Percentiles rank a stretch among this genome's conserved stretches.
These are phyloP conservation scores for Kodamaea restingae DNA, from an alignment of 805 yeast species.

Conservation along the genomic window DNA sequence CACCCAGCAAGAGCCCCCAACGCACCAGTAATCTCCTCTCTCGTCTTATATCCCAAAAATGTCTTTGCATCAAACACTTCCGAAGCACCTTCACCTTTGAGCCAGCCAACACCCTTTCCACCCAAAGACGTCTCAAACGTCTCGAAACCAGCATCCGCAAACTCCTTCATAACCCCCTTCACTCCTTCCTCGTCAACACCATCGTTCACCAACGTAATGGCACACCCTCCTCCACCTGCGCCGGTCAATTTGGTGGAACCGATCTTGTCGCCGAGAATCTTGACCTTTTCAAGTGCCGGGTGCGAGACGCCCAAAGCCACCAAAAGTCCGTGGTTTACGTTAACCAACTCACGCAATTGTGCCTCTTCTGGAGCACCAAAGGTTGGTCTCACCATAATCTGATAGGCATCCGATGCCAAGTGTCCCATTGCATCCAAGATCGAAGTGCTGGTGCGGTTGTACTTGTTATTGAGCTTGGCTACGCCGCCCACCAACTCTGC, in stretches of 20 bases:
- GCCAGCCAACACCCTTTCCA: constrained; percentile 77
- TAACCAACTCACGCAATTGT: constrained; percentile 56
- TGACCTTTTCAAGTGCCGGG: constrained; percentile 79
- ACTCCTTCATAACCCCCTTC: constrained; percentile 32
- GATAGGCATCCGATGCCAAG: constrained; percentile 69
- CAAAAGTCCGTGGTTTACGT: constrained; percentile 83
- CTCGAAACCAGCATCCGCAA: constrained; percentile 54
- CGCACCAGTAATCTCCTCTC: constrained; percentile 46
- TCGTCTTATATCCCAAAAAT: constrained; percentile 35
- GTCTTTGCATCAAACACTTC: constrained; percentile 27
- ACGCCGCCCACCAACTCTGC: constrained; percentile 80
- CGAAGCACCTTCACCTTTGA: constrained; percentile 9
- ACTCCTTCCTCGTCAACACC: constrained; percentile 32
- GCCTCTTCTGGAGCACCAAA: constrained; percentile 38
- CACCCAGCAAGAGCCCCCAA: constrained; percentile 47
- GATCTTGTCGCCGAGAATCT: constrained; percentile 59
- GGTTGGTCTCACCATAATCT: constrained; percentile 51
- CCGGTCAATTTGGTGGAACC: constrained; percentile 96
- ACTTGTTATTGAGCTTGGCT: constrained; percentile 46
- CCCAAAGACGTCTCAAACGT: constrained; percentile 80
- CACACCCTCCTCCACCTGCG: constrained; percentile 99
- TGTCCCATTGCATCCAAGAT: constrained; percentile 75
- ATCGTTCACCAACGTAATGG: constrained; percentile 72
- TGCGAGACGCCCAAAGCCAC: constrained; percentile 89
- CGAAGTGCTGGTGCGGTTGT: constrained; percentile 52